Evolutionary conservation across 1,284 basidiomycete species (phyloP).

Genomic region (Lentinus polychrous): DNA sequence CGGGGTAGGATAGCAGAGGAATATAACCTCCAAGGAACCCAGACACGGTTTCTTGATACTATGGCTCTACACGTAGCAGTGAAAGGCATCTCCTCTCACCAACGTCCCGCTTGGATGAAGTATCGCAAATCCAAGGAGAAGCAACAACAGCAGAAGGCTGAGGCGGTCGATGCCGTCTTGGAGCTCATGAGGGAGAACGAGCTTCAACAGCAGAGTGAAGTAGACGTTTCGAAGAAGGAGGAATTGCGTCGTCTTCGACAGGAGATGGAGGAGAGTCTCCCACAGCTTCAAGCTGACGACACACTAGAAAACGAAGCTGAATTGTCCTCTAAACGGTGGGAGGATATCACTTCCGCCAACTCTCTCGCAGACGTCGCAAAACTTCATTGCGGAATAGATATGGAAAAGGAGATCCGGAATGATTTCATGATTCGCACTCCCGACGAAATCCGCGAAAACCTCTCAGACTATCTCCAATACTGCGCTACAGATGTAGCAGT

Average conservation of each 20-base stretch:
- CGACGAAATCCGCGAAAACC: conserved; percentile 58
- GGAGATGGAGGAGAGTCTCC: conserved; percentile 33
- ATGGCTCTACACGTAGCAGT: conserved; percentile 95
- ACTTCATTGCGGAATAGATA: conserved; percentile 78
- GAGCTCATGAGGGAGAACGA: conserved; percentile 43
- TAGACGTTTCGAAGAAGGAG: conserved; percentile 25
- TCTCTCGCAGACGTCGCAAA: conserved; percentile 90
- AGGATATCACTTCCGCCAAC: conserved; percentile 89
- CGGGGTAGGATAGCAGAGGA: conserved; percentile 82
- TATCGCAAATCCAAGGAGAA: conserved; percentile 63
- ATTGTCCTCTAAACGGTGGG: conserved; percentile 64
- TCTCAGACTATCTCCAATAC: conserved; percentile 81
- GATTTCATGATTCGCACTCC: conserved; percentile 69
- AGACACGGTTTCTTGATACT: conserved; percentile 88
- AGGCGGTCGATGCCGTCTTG: conserved; percentile 50
- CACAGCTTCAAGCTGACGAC: conserved; percentile 32
- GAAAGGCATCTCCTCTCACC: conserved; percentile 91
- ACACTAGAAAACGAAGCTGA: conserved; percentile 37
- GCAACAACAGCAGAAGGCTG: conserved; percentile 44
- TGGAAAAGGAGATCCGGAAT: conserved; percentile 78
- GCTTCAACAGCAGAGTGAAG: conserved; percentile 35
- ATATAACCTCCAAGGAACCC: conserved; percentile 65
- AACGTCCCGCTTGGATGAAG: conserved; percentile 89
- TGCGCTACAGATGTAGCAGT: conserved; percentile 82
- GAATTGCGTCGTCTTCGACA: conserved; percentile 24